Evolutionary conservation across 75 land plant genomes (phyloP).

Genomic region (Pinus albicaulis): DNA sequence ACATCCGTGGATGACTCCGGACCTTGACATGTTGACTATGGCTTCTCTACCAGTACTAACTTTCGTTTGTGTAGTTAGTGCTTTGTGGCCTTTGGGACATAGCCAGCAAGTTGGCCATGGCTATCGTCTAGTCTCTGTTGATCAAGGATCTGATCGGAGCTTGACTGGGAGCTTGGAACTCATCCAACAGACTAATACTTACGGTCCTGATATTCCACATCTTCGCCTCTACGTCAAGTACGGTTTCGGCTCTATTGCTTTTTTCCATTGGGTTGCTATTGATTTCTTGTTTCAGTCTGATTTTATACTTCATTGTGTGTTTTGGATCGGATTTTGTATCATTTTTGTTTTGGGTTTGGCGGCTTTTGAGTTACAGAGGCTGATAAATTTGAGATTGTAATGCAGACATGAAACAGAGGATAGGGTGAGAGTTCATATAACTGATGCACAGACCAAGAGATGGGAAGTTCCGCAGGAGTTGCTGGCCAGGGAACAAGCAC

Average conservation of each 20-base stretch:
- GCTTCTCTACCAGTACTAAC: too few relatives aligned
- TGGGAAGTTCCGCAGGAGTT: slow-evolving; percentile 84
- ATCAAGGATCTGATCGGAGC: slow-evolving; percentile 6
- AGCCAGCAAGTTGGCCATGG: background rate
- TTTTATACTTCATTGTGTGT: background rate
- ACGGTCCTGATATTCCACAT: slow-evolving; percentile 39
- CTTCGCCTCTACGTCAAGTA: slow-evolving; percentile 61
- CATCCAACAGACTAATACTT: slow-evolving; percentile 9
- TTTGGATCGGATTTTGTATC: too few relatives aligned
- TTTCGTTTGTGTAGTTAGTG: too few relatives aligned
- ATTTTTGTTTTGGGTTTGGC: background rate
- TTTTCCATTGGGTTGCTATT: background rate
- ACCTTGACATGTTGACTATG: too few relatives aligned
- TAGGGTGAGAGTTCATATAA: slow-evolving; percentile 75
- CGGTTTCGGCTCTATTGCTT: background rate
- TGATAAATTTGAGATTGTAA: background rate
- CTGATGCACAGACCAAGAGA: slow-evolving; percentile 56
- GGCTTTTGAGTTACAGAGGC: background rate
- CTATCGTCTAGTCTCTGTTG: slow-evolving; percentile 14
- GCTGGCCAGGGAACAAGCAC: slow-evolving; percentile 41
- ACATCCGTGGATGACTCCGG: too few relatives aligned
- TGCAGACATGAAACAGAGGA: too few relatives aligned
- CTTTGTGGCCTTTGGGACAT: too few relatives aligned
- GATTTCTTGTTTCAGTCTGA: background rate
- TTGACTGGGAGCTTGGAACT: slow-evolving; percentile 15